Evolutionary conservation across 495 filamentous ascomycete genomes (phyloP).

Genomic region (Talaromyces wortmannii): DNA sequence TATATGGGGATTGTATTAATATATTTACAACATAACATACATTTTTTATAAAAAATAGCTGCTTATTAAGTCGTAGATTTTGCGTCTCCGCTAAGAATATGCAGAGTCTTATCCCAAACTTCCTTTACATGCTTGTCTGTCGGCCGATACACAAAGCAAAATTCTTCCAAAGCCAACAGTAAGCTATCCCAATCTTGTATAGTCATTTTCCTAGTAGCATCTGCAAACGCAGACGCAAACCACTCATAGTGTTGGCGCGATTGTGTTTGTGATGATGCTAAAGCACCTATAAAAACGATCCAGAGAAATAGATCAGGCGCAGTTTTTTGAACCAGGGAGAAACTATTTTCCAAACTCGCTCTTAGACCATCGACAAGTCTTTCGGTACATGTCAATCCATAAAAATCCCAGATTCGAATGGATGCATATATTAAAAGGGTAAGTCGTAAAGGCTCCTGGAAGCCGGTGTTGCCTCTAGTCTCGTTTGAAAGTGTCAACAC

Average conservation of each 20-base stretch:
- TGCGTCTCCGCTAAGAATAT: too few relatives aligned
- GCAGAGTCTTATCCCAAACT: conserved; percentile 3
- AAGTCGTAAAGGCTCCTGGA: conserved; percentile 11
- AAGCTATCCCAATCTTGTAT: conserved; percentile 7
- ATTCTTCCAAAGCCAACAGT: conserved; percentile 6
- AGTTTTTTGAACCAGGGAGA: conserved; percentile 2
- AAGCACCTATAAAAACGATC: conserved; percentile 6
- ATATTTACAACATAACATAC: too few relatives aligned
- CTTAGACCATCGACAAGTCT: conserved; percentile 3
- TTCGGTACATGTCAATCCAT: conserved; percentile 8
- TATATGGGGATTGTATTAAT: too few relatives aligned
- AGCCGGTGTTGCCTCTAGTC: neutral
- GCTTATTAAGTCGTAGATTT: too few relatives aligned
- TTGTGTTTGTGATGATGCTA: conserved; percentile 1
- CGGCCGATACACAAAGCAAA: conserved; percentile 9
- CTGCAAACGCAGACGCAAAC: conserved; percentile 6
- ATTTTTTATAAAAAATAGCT: too few relatives aligned
- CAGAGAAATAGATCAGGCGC: conserved; percentile 8
- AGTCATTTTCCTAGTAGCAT: conserved; percentile 2
- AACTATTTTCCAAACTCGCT: conserved; percentile 3
- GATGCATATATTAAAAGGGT: conserved; percentile 8
- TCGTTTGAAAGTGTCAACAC: conserved; percentile 5
- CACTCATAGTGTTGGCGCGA: conserved; percentile 4
- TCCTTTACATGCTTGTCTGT: conserved; percentile 7
- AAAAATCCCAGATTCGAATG: conserved; percentile 8